Conservation (phyloP, 2,329 filamentous ascomycete genomes). For the Trichoderma semiorbis region DNA sequence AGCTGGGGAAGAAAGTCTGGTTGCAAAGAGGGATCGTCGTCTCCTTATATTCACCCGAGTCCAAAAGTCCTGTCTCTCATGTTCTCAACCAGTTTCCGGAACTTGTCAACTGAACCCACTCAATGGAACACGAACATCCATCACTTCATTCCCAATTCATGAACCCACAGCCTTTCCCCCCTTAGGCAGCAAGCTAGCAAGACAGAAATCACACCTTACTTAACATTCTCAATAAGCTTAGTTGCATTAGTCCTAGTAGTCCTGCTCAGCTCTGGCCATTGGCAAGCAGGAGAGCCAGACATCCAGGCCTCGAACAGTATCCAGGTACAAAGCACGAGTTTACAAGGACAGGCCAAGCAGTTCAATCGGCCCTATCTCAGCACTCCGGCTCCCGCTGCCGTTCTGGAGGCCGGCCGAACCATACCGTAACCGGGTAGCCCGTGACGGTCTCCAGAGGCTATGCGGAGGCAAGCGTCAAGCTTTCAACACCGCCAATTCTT, state of each 20-base stretch:
- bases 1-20: neutral
- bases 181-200: neutral
- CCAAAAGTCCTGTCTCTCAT: neutral
- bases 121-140: neutral
- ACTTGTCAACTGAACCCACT: neutral
- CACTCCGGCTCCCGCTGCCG: neutral
- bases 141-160: neutral
- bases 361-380: constrained; percentile 17
- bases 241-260: neutral
- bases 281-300: neutral
- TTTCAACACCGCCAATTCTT: neutral
- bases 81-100: neutral
- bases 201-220: neutral
- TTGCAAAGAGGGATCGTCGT: neutral
- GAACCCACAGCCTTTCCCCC: neutral
- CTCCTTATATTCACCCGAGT: constrained; percentile 6
- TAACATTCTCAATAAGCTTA: constrained; percentile 14
- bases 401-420: neutral
- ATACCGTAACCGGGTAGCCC: neutral
- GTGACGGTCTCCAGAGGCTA: neutral
- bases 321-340: neutral
- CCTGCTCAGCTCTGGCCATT: neutral
- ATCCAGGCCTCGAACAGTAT: neutral
- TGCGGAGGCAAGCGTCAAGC: neutral
- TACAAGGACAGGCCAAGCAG: neutral